Evolutionary conservation across 768 basidiomycete genomes (phyloP).

Genomic region (Calvatia gigantea): DNA sequence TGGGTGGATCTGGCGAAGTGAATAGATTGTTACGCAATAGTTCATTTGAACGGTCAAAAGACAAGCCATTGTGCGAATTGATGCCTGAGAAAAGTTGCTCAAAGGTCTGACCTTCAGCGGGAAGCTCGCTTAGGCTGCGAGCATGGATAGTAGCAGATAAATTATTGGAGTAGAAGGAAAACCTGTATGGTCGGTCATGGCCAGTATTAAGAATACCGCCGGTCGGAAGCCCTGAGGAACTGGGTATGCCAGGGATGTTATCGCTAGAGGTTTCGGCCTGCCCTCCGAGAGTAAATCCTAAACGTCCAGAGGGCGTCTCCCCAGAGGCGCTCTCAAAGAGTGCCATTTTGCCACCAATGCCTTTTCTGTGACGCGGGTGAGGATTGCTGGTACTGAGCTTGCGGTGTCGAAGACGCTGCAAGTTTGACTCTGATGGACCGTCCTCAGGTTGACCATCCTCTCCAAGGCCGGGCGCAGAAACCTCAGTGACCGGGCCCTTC

Average conservation of each 20-base stretch:
- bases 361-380: conserved; percentile 58
- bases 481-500: conserved; percentile 13
- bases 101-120: conserved; percentile 90
- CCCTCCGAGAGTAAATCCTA: conserved; percentile 26
- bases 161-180: conserved; percentile 97
- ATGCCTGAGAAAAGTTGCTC: conserved; percentile 80
- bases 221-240: conserved; percentile 18
- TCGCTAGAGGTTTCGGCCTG: conserved; percentile 23
- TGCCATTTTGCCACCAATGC: conserved; percentile 80
- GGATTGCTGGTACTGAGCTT: conserved; percentile 85
- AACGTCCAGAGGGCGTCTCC: conserved; percentile 42
- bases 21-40: conserved; percentile 20
- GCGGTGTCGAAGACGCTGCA: conserved; percentile 57
- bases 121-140: conserved; percentile 86
- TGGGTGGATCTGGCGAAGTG: conserved; percentile 12
- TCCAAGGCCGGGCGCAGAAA: conserved; percentile 1
- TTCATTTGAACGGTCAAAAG: conserved; percentile 16
- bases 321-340: conserved; percentile 70
- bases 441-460: conserved; percentile 13
- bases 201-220: conserved; percentile 43
- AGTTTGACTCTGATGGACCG: conserved; percentile 19
- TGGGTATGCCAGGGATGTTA: conserved; percentile 21
- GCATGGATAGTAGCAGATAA: conserved; percentile 94
- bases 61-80: conserved; percentile 12
- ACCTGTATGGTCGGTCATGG: conserved; percentile 91